These are phyloP conservation scores for Pythium pectinolyticum DNA, from an alignment of 352 stramenopile species.

Conservation along the genomic window DNA sequence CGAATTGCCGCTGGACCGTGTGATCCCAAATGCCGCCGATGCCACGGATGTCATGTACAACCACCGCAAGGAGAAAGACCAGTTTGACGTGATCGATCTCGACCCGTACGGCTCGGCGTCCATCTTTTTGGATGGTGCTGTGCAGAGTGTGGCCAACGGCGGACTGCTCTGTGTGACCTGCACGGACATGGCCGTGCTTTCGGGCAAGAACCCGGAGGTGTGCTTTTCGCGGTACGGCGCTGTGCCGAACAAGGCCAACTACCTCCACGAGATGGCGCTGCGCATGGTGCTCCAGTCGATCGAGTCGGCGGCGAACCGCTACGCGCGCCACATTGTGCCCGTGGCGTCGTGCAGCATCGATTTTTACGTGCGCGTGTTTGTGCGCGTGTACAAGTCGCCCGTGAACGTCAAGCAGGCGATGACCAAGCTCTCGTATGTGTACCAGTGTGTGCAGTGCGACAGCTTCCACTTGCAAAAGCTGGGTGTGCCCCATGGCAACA, in stretches of 20 bases:
- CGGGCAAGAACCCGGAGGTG: slow-evolving; percentile 87
- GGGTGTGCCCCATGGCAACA: slow-evolving; percentile 85
- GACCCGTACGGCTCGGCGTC: slow-evolving; percentile 99
- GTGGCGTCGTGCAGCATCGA: slow-evolving; percentile 98
- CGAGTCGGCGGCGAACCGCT: slow-evolving; percentile 93
- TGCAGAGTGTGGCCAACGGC: slow-evolving; percentile 95
- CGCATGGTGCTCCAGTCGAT: slow-evolving; percentile 95
- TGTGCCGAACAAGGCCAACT: slow-evolving; percentile 87
- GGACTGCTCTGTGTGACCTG: slow-evolving; percentile 99
- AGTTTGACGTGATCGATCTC: slow-evolving; percentile 99
- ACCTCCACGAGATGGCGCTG: slow-evolving; percentile 87
- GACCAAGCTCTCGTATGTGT: slow-evolving; percentile 89
- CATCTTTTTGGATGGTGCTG: slow-evolving; percentile 97
- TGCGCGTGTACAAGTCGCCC: slow-evolving; percentile 97
- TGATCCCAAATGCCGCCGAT: slow-evolving; percentile 85
- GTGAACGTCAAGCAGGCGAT: slow-evolving; percentile 93
- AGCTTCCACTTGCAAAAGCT: slow-evolving; percentile 97
- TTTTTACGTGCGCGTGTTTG: slow-evolving; percentile 99
- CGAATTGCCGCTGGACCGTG: slow-evolving; percentile 73
- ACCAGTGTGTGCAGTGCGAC: slow-evolving; percentile 94
- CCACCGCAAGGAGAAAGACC: slow-evolving; percentile 81
- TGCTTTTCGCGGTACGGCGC: slow-evolving; percentile 87
- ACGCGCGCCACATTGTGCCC: slow-evolving; percentile 96
- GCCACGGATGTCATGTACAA: slow-evolving; percentile 89
- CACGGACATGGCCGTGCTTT: slow-evolving; percentile 97